Conservation (phyloP, 805 yeast species). For the Candida pseudoglaebosa region DNA sequence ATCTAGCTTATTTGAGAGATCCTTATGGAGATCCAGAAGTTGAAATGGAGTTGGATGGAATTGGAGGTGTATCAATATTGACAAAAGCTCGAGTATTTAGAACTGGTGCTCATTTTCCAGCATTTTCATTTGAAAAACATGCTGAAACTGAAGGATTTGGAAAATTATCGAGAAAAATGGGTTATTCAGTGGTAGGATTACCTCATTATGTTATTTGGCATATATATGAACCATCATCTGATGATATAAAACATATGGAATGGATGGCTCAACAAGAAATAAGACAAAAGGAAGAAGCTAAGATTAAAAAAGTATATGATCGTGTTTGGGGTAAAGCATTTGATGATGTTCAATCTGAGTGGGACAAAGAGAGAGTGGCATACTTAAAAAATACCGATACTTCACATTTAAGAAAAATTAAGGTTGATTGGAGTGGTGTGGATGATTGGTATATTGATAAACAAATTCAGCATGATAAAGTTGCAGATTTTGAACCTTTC, state of each 20-base stretch:
- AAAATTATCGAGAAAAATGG: conserved; percentile 81
- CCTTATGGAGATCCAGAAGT: conserved; percentile 94
- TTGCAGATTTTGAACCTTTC: conserved; percentile 45
- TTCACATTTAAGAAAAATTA: conserved; percentile 42
- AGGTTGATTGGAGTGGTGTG: conserved; percentile 68
- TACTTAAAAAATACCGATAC: conserved; percentile 77
- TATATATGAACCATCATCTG: conserved; percentile 90
- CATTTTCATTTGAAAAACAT: conserved; percentile 90
- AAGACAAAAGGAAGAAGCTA: conserved; percentile 58
- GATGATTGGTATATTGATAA: conserved; percentile 40
- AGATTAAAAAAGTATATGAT: conserved; percentile 60
- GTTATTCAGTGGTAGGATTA: conserved; percentile 79
- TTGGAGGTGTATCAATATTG: conserved; percentile 94
- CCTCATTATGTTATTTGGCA: conserved; percentile 98
- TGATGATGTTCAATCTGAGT: conserved; percentile 65
- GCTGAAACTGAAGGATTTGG: conserved; percentile 99
- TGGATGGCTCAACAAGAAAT: conserved; percentile 84
- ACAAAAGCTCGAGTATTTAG: conserved; percentile 84
- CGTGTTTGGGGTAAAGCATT: conserved; percentile 76
- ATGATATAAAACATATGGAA: conserved; percentile 79
- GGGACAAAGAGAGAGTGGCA: conserved; percentile 67
- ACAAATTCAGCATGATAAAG: conserved; percentile 21
- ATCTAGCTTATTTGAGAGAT: conserved; percentile 88
- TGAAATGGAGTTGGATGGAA: conserved; percentile 91
- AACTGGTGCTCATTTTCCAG: conserved; percentile 91